phyloP scores from a whole-genome alignment of 306 rosid species.

The Malus orientalis region DNA sequence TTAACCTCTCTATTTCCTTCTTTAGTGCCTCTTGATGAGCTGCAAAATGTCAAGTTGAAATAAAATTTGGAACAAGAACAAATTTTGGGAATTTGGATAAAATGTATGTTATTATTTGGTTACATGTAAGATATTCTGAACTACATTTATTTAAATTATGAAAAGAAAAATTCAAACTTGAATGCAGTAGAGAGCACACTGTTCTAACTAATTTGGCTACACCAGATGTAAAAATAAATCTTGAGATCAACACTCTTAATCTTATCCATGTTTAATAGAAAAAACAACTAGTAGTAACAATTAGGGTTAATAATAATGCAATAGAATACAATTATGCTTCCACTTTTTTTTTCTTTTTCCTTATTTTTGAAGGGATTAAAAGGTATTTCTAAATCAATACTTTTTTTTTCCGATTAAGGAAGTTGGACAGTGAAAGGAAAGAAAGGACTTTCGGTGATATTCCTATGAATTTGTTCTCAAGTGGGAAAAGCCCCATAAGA shows the following conservation, averaged over 20 bases:
- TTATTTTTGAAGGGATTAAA: background rate
- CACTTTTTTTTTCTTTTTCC: background rate
- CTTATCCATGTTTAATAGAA: background rate
- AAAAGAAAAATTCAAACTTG: too few relatives aligned
- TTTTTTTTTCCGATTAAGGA: background rate
- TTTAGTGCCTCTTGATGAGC: conserved; percentile 94
- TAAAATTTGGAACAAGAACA: background rate
- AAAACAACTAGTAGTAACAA: background rate
- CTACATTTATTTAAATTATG: too few relatives aligned
- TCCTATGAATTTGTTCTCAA: background rate
- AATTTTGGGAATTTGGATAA: background rate
- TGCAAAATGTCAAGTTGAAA: conserved; percentile 1
- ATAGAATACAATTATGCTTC: background rate
- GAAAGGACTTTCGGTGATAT: background rate
- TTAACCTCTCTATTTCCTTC: conserved; percentile 84
- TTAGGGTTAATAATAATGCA: background rate
- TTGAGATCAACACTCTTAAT: background rate
- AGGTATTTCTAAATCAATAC: background rate
- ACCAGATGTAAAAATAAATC: background rate
- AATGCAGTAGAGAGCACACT: background rate
- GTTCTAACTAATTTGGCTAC: background rate
- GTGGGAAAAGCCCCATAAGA: background rate
- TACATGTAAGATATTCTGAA: background rate
- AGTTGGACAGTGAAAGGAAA: background rate
- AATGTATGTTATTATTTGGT: background rate